These are phyloP conservation scores for Poronia punctata DNA, from an alignment of 495 filamentous ascomycete species.

Conservation along the genomic window DNA sequence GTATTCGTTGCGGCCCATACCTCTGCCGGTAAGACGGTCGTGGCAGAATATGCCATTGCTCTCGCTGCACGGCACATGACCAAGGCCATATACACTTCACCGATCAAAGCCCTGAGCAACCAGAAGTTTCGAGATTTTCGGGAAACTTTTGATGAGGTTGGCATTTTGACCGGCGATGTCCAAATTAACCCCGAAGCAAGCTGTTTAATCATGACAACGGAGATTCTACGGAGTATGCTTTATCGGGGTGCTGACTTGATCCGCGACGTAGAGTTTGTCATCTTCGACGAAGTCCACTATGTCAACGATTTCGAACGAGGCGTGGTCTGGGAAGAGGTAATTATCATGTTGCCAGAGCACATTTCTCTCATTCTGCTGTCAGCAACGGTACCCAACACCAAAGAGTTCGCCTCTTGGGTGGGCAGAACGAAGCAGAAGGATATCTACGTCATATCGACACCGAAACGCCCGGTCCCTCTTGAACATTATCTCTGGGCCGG, in stretches of 20 bases:
- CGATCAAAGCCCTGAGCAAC: conserved; percentile 97
- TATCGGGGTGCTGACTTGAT: conserved; percentile 95
- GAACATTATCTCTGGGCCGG: conserved; percentile 95
- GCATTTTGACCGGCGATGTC: conserved; percentile 94
- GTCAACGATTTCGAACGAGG: conserved; percentile 96
- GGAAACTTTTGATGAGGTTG: conserved; percentile 83
- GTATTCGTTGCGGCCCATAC: conserved; percentile 99
- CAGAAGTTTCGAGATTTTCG: conserved; percentile 97
- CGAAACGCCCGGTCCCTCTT: conserved; percentile 87
- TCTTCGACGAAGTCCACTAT: conserved; percentile 98
- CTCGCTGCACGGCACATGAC: conserved; percentile 96
- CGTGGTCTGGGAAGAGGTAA: conserved; percentile 99
- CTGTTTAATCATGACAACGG: conserved; percentile 98
- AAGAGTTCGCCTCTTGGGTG: conserved; percentile 98
- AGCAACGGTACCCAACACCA: conserved; percentile 92
- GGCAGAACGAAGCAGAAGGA: conserved; percentile 97
- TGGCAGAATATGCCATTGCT: conserved; percentile 96
- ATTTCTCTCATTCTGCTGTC: conserved; percentile 92
- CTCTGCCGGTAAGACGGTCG: conserved; percentile 95
- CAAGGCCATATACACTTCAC: conserved; percentile 97
- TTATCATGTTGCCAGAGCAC: conserved; percentile 98
- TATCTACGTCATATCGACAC: conserved; percentile 97
- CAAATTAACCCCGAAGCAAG: conserved; percentile 98
- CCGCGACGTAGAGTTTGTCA: conserved; percentile 95
- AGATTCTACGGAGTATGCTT: conserved; percentile 96